Percentiles rank a stretch among this genome's conserved stretches.
Conservation (phyloP, 139 green algal species). For the Coccomyxa sp. region DNA sequence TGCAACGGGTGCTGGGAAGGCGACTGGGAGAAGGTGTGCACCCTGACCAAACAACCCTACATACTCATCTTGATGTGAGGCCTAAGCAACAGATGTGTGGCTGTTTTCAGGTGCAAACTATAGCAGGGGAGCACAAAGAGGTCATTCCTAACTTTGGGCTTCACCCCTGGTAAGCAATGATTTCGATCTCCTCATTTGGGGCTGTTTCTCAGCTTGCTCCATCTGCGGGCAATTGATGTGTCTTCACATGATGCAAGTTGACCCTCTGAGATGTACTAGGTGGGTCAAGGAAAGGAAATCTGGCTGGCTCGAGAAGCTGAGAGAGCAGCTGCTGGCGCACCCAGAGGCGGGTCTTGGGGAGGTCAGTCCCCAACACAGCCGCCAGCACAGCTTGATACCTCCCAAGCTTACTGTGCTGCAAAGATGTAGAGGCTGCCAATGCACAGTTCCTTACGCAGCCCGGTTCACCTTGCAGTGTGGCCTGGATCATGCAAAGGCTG, state of each 20-base stretch:
- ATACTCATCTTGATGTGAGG: too few relatives aligned
- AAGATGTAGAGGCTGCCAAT: background rate
- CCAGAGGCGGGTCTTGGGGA: conserved; percentile 40
- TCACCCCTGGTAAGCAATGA: conserved; percentile 36
- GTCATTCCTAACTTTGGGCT: conserved; percentile 43
- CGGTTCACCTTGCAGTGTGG: conserved; percentile 12
- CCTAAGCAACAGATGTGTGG: too few relatives aligned
- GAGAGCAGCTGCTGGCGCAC: conserved; percentile 16
- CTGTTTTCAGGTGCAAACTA: background rate
- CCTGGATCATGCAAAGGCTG: conserved; percentile 4
- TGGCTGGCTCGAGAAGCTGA: conserved; percentile 32
- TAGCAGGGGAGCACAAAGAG: background rate
- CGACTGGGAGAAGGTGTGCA: conserved; percentile 40
- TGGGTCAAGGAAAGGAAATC: conserved; percentile 7
- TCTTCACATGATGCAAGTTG: background rate
- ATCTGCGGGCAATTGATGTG: background rate
- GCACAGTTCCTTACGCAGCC: background rate
- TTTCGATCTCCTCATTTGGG: background rate
- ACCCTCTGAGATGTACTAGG: too few relatives aligned
- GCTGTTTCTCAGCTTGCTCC: background rate
- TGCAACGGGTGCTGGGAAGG: conserved; percentile 35
- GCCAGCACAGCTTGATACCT: background rate
- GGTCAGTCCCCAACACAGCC: conserved; percentile 6
- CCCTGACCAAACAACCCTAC: too few relatives aligned
- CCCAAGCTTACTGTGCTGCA: background rate